These are phyloP conservation scores for Metschnikowia noctiluminum DNA, from an alignment of 805 yeast genomes.

Conservation along the genomic window DNA sequence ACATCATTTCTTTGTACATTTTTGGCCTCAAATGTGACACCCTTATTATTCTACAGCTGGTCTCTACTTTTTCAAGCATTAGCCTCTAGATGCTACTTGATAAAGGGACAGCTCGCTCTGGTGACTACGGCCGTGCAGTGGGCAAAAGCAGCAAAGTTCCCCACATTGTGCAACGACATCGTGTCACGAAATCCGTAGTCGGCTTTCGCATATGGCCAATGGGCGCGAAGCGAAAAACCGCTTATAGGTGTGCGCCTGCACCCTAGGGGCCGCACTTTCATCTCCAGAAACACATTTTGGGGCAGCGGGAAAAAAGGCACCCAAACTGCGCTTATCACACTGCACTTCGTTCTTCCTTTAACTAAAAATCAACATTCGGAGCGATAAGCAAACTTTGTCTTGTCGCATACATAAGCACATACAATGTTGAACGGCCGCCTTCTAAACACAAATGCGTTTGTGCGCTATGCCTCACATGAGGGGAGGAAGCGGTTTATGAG, in stretches of 20 bases:
- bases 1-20: too few relatives aligned
- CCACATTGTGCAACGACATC: not conserved
- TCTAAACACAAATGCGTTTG: constrained; percentile 11
- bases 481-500: constrained; percentile 26
- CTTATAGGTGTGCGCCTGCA: constrained; percentile 11
- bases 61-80: too few relatives aligned
- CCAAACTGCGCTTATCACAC: not conserved
- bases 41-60: too few relatives aligned
- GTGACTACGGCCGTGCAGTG: not conserved
- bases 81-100: not conserved
- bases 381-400: not conserved
- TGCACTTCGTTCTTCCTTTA: not conserved
- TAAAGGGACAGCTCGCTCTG: not conserved
- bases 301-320: constrained; percentile 3
- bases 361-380: not conserved
- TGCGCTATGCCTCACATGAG: constrained; percentile 15
- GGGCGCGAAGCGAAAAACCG: constrained; percentile 7
- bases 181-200: constrained; percentile 12
- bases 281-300: not conserved
- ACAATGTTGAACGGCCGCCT: constrained; percentile 13
- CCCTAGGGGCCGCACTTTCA: constrained; percentile 4
- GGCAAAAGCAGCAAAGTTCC: not conserved
- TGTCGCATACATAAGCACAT: not conserved
- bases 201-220: constrained; percentile 14
- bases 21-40: too few relatives aligned